These are phyloP conservation scores for Casuarina cunninghamiana DNA, from an alignment of 306 rosid genomes.

Conservation along the genomic window DNA sequence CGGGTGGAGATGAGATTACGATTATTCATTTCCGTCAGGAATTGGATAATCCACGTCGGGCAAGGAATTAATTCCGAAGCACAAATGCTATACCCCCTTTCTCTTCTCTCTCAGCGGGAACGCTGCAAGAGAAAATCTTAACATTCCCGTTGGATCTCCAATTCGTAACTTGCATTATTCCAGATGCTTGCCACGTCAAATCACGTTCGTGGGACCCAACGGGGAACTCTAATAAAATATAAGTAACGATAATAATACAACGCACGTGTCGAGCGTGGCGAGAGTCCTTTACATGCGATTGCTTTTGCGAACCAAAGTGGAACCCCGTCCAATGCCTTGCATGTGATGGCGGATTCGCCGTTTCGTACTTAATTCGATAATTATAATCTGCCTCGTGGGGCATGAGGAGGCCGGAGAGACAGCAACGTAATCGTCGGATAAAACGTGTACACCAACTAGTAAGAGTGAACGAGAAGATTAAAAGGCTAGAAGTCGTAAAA, in stretches of 20 bases:
- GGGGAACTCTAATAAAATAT: too few species aligned
- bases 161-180: too few species aligned
- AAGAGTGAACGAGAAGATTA: too few species aligned
- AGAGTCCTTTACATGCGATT: too few species aligned
- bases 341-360: too few species aligned
- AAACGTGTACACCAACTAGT: background rate
- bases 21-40: conserved; percentile 23
- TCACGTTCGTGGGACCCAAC: background rate
- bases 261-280: too few species aligned
- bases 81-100: background rate
- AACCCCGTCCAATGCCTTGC: too few species aligned
- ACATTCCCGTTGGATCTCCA: background rate
- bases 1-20: background rate
- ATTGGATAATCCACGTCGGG: conserved; percentile 33
- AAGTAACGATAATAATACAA: too few species aligned
- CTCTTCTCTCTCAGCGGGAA: background rate
- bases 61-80: conserved; percentile 38
- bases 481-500: too few species aligned
- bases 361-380: too few species aligned
- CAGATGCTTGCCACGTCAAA: background rate
- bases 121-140: background rate
- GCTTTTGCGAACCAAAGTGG: too few species aligned
- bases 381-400: too few species aligned
- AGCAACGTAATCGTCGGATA: background rate
- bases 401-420: background rate